These are phyloP conservation scores for Hanseniaspora guilliermondii DNA, from an alignment of 805 yeast genomes.

Conservation along the genomic window DNA sequence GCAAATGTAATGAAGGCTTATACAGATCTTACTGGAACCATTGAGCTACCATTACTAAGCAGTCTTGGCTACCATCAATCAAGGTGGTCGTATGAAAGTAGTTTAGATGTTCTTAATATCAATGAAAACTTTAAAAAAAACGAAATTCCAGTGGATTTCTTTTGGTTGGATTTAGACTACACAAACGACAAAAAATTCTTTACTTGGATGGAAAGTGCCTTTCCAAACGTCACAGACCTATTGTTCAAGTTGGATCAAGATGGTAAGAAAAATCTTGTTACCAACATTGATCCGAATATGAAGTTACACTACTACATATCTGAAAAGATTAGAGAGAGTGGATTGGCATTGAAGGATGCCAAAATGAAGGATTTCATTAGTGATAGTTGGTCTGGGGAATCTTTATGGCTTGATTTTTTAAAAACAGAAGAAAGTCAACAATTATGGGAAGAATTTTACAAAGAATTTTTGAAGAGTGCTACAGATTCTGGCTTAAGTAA, in stretches of 20 bases:
- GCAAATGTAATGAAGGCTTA: conserved; percentile 46
- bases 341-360: conserved; percentile 37
- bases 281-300: conserved; percentile 85
- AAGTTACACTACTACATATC: conserved; percentile 60
- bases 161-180: conserved; percentile 93
- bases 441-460: conserved; percentile 49
- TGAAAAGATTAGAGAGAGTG: conserved; percentile 33
- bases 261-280: conserved; percentile 61
- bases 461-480: conserved; percentile 35
- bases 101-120: conserved; percentile 68
- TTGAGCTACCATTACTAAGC: conserved; percentile 62
- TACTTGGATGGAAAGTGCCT: conserved; percentile 69
- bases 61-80: conserved; percentile 91
- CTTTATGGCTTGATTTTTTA: conserved; percentile 83
- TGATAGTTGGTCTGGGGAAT: conserved; percentile 97
- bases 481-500: conserved; percentile 43
- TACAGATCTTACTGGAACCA: conserved; percentile 59
- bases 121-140: conserved; percentile 55
- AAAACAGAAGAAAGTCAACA: conserved; percentile 43
- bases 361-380: conserved; percentile 51
- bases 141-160: conserved; percentile 73
- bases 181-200: conserved; percentile 77
- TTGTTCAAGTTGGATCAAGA: conserved; percentile 49
- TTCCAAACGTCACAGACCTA: conserved; percentile 67
- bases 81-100: conserved; percentile 92